phyloP scores from a whole-genome alignment of 495 filamentous ascomycete species.

The Sphaerosporella brunnea region DNA sequence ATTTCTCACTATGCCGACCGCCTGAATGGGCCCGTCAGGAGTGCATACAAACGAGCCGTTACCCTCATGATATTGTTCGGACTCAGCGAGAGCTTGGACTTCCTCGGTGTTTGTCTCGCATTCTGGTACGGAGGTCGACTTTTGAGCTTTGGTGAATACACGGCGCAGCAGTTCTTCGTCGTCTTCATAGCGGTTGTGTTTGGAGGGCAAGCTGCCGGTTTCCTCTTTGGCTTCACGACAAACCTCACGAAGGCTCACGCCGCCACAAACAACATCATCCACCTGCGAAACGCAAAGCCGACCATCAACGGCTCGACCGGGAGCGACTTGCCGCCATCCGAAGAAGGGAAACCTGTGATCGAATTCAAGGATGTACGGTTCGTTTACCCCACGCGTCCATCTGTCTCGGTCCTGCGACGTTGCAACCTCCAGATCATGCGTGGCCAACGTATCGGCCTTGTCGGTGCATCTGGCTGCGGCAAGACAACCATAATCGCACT shows the following conservation, averaged over 20 bases:
- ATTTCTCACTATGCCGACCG: slow-evolving; percentile 15
- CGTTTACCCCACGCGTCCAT: slow-evolving; percentile 42
- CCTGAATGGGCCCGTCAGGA: slow-evolving; percentile 26
- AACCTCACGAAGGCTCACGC: slow-evolving; percentile 32
- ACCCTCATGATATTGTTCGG: slow-evolving; percentile 20
- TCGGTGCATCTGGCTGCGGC: slow-evolving; percentile 40
- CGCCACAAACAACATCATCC: slow-evolving; percentile 34
- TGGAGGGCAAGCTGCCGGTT: slow-evolving; percentile 36
- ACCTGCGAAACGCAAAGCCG: slow-evolving; percentile 19
- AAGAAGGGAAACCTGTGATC: slow-evolving; percentile 12
- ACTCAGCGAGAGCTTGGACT: slow-evolving; percentile 26
- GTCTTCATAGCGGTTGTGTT: slow-evolving; percentile 43
- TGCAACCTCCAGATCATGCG: slow-evolving; percentile 35
- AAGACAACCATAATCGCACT: slow-evolving; percentile 40
- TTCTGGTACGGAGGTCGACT: slow-evolving; percentile 45
- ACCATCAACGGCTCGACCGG: slow-evolving; percentile 2
- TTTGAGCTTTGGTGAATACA: slow-evolving; percentile 32
- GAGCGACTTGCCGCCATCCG: neutral
- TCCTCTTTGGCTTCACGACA: slow-evolving; percentile 35
- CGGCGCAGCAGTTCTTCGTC: slow-evolving; percentile 37
- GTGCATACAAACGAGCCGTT: slow-evolving; percentile 25
- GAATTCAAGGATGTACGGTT: slow-evolving; percentile 40
- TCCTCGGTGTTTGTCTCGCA: slow-evolving; percentile 35
- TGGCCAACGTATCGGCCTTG: slow-evolving; percentile 35
- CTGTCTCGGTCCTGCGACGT: slow-evolving; percentile 35